Evolutionary conservation across 2,329 filamentous ascomycete genomes (phyloP).

Genomic region (Curvularia sp.): DNA sequence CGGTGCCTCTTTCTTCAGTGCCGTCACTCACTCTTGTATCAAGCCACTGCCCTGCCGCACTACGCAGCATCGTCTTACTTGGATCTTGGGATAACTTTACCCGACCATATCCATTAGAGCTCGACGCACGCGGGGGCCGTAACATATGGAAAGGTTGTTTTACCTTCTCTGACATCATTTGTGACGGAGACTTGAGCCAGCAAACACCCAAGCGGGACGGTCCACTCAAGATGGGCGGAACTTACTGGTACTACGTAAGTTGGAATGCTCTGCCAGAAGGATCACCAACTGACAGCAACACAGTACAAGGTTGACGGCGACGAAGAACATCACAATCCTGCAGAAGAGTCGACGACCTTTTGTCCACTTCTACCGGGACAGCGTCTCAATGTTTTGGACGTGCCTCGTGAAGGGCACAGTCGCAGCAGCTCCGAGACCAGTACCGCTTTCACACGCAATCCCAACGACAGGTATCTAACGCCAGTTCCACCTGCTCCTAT

Average conservation of each 20-base stretch:
- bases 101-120: constrained; percentile 78
- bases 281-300: constrained; percentile 50
- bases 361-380: constrained; percentile 92
- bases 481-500: constrained; percentile 63
- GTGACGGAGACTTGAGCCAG: constrained; percentile 70
- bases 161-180: constrained; percentile 83
- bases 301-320: constrained; percentile 88
- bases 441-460: constrained; percentile 77
- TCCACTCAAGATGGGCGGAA: constrained; percentile 88
- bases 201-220: constrained; percentile 69
- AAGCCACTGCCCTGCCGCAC: constrained; percentile 53
- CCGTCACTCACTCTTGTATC: constrained; percentile 31
- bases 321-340: constrained; percentile 76
- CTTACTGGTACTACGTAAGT: constrained; percentile 94
- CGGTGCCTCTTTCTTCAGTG: constrained; percentile 23
- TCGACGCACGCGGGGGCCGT: constrained; percentile 75
- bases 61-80: constrained; percentile 77
- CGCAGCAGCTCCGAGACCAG: constrained; percentile 73
- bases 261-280: not conserved
- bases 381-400: constrained; percentile 80
- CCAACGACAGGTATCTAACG: constrained; percentile 75
- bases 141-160: constrained; percentile 89
- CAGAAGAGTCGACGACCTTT: constrained; percentile 74
- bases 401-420: constrained; percentile 71
- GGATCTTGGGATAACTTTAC: constrained; percentile 97